These are phyloP conservation scores for Moesziomyces sp. DNA, from an alignment of 1,284 basidiomycete species.

Conservation along the genomic window DNA sequence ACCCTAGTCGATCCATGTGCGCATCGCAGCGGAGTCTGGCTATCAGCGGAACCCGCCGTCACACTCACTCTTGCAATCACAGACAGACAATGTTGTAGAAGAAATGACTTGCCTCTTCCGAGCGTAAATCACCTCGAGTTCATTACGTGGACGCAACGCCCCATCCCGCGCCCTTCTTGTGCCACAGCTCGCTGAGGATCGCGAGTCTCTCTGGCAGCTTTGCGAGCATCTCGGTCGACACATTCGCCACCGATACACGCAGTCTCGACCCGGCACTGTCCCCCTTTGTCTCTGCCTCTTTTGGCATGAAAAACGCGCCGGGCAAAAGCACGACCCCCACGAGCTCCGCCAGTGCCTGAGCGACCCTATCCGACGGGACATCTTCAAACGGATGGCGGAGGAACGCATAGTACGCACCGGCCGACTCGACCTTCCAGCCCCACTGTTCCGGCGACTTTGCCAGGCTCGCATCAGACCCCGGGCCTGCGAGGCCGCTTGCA, in stretches of 20 bases:
- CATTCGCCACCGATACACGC: constrained; percentile 47
- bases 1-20: too few relatives aligned
- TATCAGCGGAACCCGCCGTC: too few relatives aligned
- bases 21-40: too few relatives aligned
- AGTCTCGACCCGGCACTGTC: constrained; percentile 21
- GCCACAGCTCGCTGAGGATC: constrained; percentile 46
- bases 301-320: constrained; percentile 47
- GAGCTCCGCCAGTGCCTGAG: constrained; percentile 48
- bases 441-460: constrained; percentile 38
- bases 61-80: too few relatives aligned
- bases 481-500: constrained; percentile 14
- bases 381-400: constrained; percentile 54
- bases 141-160: constrained; percentile 6
- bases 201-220: constrained; percentile 40
- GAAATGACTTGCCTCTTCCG: too few relatives aligned
- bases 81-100: too few relatives aligned
- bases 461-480: neutral
- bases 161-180: constrained; percentile 43
- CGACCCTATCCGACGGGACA: constrained; percentile 38
- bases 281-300: neutral
- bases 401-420: constrained; percentile 67
- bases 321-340: constrained; percentile 56
- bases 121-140: too few relatives aligned
- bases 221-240: constrained; percentile 28
- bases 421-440: constrained; percentile 65